phyloP scores from a whole-genome alignment of 345 rosid species.

The Psidium friedrichsthalianum region DNA sequence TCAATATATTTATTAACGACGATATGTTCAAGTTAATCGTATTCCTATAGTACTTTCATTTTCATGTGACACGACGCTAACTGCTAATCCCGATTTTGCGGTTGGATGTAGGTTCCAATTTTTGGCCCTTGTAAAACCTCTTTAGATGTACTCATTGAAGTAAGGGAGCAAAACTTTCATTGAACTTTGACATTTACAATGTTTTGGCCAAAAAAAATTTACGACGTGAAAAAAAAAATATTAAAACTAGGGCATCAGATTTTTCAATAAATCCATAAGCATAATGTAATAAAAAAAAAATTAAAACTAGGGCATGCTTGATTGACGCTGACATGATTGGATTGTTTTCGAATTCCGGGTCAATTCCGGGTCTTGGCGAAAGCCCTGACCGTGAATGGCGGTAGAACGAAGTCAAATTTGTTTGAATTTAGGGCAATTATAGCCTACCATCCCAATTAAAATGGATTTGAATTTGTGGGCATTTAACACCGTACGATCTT shows the following conservation, averaged over 20 bases:
- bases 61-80: fast-evolving
- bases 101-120: too few relatives aligned
- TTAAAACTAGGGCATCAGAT: neutral
- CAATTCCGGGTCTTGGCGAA: neutral
- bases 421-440: neutral
- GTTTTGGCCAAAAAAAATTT: too few relatives aligned
- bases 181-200: fast-evolving
- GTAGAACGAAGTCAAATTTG: neutral
- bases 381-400: neutral
- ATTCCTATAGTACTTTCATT: neutral
- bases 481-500: neutral
- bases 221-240: neutral
- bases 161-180: too few relatives aligned
- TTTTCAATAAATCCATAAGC: neutral
- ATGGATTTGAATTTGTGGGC: neutral
- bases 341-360: neutral
- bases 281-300: neutral
- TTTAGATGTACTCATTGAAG: fast-evolving
- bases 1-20: neutral
- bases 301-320: neutral
- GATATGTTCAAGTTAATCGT: fast-evolving
- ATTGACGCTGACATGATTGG: neutral
- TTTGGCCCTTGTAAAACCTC: too few relatives aligned
- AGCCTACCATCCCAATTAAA: neutral
- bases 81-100: fast-evolving